Conservation (phyloP, 169 alveolate genomes). For the Hammondia hammondi region DNA sequence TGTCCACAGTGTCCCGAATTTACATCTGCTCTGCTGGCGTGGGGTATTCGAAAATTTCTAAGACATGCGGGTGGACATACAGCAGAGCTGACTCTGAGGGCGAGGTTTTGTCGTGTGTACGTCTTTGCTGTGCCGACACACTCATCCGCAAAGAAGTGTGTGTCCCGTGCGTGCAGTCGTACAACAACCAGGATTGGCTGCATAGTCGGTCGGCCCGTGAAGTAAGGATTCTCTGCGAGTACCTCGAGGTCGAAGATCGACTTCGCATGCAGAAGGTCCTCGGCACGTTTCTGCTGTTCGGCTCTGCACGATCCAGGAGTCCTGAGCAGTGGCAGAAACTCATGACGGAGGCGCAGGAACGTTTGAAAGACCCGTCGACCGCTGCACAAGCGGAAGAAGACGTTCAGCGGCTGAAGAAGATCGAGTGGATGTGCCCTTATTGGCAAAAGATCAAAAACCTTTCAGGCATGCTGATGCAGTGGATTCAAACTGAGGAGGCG, state of each 20-base stretch:
- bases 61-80: no score
- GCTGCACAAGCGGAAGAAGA: not conserved
- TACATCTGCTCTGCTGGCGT: no score
- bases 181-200: constrained; percentile 74
- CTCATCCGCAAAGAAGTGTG: not conserved
- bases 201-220: constrained; percentile 76
- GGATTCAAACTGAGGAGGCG: constrained; percentile 54
- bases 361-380: not conserved
- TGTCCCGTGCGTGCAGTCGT: constrained; percentile 56
- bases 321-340: constrained; percentile 29
- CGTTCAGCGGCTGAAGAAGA: not conserved
- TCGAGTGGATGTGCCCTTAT: constrained; percentile 59
- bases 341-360: not conserved
- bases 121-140: no score
- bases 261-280: constrained; percentile 71
- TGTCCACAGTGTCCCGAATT: no score
- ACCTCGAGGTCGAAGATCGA: constrained; percentile 76
- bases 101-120: no score
- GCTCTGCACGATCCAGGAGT: constrained; percentile 74
- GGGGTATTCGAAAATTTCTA: no score
- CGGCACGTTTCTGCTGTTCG: constrained; percentile 76
- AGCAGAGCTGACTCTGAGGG: no score
- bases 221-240: constrained; percentile 79
- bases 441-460: constrained; percentile 43
- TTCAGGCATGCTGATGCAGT: constrained; percentile 25